Evolutionary conservation across 768 basidiomycete species (phyloP), one percentile per base, ranked within the genome.

Genomic region (Kwoniella europaea): DNA sequence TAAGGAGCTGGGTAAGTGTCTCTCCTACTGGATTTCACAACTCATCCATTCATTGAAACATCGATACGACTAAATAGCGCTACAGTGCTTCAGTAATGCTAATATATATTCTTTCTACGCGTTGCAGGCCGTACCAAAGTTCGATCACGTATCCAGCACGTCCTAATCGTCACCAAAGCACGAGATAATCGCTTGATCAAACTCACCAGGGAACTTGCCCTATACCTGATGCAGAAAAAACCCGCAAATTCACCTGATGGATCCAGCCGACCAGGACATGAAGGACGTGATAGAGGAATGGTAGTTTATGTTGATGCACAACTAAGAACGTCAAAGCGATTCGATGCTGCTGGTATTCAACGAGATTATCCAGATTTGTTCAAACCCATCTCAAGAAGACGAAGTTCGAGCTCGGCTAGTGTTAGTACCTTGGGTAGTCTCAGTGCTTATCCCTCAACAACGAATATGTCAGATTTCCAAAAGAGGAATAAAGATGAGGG

Each of bases 131-230:
- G 96, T 66, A 94, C 96, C 4, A 88, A 93, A 42, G 92, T 98
- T 67, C 90, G 90, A 61, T 91, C 93, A 16, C 91, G 92, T 79
- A 94, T 98, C 68, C 94, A 98, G 83, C 93, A 88, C 69, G 88
- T 99, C 73, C 87, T 99, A 69, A 93, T 99, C 82, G 90, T 99
- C 75, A 99, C 97, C 56, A 99, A 99, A 84, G 97, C 97, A 50
- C 87, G 95, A 63, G 97, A 99, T 86, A 99, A 98, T 82, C 88
- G 93, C 64, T 89, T 99, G 63, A 98, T 98, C 86, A 91, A 91
- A 81, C 88, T 99, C 58, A 99, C 97, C 0, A 88, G 95, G 60
- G 90, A 98, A 81, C 88, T 99, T 43, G 94, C 97, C 0, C 86
- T 98, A 20, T 98, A 95, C 84, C 89, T 98, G 69, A 98, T 99